Percentiles rank a stretch among this genome's conserved stretches.
These are phyloP conservation scores for Beauveria medogensis DNA, from an alignment of 2,329 filamentous ascomycete species.

Conservation along the genomic window DNA sequence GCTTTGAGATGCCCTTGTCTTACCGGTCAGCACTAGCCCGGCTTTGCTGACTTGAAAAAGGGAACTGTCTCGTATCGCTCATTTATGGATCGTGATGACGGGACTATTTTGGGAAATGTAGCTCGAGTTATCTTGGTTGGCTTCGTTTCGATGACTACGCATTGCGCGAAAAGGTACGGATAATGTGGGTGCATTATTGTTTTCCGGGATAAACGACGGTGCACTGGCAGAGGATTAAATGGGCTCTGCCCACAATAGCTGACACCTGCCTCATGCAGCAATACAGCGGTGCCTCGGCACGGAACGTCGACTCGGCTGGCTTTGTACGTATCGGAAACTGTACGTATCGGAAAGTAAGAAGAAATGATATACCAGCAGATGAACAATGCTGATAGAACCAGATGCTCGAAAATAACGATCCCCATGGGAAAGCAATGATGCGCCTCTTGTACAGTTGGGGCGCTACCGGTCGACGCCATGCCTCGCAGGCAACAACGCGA, in stretches of 20 bases:
- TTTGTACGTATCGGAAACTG: too few species aligned
- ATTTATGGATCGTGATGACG: conserved; percentile 12
- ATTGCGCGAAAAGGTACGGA: conserved; percentile 14
- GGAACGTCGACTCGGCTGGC: background rate
- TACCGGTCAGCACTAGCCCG: too few species aligned
- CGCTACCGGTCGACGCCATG: too few species aligned
- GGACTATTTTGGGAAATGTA: conserved; percentile 20
- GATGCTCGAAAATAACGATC: too few species aligned
- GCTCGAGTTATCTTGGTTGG: conserved; percentile 24
- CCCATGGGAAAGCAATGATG: too few species aligned
- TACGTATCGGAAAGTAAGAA: too few species aligned
- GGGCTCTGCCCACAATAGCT: background rate
- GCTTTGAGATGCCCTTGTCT: too few species aligned
- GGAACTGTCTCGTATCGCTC: background rate
- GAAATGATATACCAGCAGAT: too few species aligned
- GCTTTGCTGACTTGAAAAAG: background rate
- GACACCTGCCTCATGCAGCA: background rate
- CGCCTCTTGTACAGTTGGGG: too few species aligned
- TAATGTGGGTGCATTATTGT: conserved; percentile 10
- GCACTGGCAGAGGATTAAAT: background rate
- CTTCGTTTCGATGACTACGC: conserved; percentile 19
- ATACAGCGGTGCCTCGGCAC: background rate
- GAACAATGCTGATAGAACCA: too few species aligned
- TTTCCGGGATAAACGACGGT: too few species aligned
- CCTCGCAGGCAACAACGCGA: too few species aligned